Evolutionary conservation across 1,284 basidiomycete species (phyloP), one percentile per base, ranked within the genome.

Genomic region (Malassezia equina): DNA sequence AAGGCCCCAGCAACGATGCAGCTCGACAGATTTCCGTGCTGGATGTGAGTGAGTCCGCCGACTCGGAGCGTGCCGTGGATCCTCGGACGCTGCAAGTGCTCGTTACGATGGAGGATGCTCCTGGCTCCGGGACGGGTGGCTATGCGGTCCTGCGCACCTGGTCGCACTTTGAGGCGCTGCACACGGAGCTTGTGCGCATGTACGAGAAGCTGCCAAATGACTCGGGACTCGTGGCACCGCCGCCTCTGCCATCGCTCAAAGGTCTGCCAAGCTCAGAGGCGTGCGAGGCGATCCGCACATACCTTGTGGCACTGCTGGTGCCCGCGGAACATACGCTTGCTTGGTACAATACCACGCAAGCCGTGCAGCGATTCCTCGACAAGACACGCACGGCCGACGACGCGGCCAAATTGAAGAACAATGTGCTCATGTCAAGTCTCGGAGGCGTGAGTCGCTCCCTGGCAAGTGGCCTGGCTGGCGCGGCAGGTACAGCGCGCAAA

Each of bases 81-180:
- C 31, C 58, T 11, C 61, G 61, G 19, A 63, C 54, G 0, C 52
- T 67, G 25, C 69, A 73, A 32, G 57, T 71, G 32, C 69, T 73
- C 60, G 62, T 71, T 43, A 66, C 66, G 21, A 63, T 73, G 33
- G 70, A 73, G 45, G 23, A 55, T 6, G 57, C 45, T 9, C n/a
- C 52, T 1, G 54, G 47, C 13, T 47, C 55, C 6, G 52, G 53
- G n/a, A 39, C 60, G 3, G 66, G 66, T 31, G 70, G 70, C 32
- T 71, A 70, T 51, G 64, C 69, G 3, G 58, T 73, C 9, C 51
- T 73, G 0, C 60, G 70, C 7, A 52, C 62, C 8, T 71, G 69
- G 68, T 51, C 63, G 47, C 69, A 73, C 44, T 63, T 73, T 25
- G 67, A 71, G 47, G 52, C 60, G 52, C 62, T 73, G 47, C 63